Evolutionary conservation across 23 red algal species (phyloP), one percentile per base, ranked within the genome.

Genomic region (Chondrus crispus): DNA sequence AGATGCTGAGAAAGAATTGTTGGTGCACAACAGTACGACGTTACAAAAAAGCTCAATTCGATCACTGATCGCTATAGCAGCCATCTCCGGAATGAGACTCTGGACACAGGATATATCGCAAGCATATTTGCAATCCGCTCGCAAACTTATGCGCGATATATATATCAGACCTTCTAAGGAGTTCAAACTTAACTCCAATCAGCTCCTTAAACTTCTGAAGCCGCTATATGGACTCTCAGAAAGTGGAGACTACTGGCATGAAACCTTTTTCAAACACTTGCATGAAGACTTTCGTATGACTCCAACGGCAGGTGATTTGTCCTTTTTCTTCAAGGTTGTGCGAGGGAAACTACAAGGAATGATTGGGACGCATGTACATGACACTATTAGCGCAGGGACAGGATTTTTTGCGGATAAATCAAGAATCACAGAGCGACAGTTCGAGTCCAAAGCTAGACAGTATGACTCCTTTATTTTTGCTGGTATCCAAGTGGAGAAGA

Each of bases 211-310:
- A 13, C 37, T 73, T 20, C 10, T 69, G 16, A 51, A 55, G 19
- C 80, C 80, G 16, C 30, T 85, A 2, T 73, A 86, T 3, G 33
- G 82, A 22, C 7, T 73, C 4, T 2, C 10, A 3, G 60, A 70
- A 3, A 73, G 55, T 71, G 82, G 82, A 16, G 82, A 86, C 43
- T 86, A 86, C 57, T 86, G 82, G 82, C 49, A 55, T 24, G 62
- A 32, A n/a, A 69, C 82, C 5, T 69, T 86, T 24, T 40, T 35
- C 4, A 32, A 32, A n/a, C 82, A 86, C 11, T 18, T 86, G n/a
- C 14, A 9, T 35, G 35, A 86, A 19, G 82, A 86, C 40, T 54
- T 86, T 4, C 32, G 62, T 40, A 86, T 86, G 82, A 62, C 6
- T 8, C 48, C 2, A 22, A 66, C 3, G 14, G 57, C 51, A 37